Evolutionary conservation across 192 early-diverging fungal species (phyloP), one percentile per base, ranked within the genome.

Genomic region (Coemansia reversa): DNA sequence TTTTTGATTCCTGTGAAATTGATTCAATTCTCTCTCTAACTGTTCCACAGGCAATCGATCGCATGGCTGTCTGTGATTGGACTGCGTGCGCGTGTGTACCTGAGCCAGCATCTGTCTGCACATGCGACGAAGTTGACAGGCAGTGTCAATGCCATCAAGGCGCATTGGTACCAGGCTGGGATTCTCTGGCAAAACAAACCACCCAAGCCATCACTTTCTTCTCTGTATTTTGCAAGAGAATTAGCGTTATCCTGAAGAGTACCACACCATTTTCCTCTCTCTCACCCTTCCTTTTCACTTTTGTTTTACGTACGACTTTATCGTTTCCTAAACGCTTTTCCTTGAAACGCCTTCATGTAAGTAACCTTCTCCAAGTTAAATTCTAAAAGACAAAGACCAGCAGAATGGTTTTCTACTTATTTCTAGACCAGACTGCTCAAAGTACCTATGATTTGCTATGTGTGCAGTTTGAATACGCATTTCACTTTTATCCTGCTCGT

Each of bases 11-110:
- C 39, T 45, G 39, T 45, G 39, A 56, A 28, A 18, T 58, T 45
- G 27, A 47, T 27, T 59, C 47, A 51, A 19, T 45, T 55, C 5
- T 45, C 25, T 62, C 30, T 62, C 27, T 2, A 27, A 27, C 27
- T 3, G 3, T 27, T 4, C n/a, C 5, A 19, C 12, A 23, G 20
- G 50, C 7, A 16, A 53, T 39, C 22, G 16, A 50, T 52, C 30
- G 64, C 70, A 66, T 72, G 70, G 70, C 70, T 58, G 27, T 27
- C 51, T 72, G 70, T 66, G 70, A 72, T 72, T 72, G 70, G 70
- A 27, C 65, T 55, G 19, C 35, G 5, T 30, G 3, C 6, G 6
- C 25, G n/a, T 3, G 5, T 57, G 55, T 33, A 32, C 33, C 29
- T 52, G 51, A 22, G 20, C 16, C 23, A 56, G 28, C 33, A n/a